phyloP scores from a whole-genome alignment of 306 rosid genomes.

The Cajanus cajan region DNA sequence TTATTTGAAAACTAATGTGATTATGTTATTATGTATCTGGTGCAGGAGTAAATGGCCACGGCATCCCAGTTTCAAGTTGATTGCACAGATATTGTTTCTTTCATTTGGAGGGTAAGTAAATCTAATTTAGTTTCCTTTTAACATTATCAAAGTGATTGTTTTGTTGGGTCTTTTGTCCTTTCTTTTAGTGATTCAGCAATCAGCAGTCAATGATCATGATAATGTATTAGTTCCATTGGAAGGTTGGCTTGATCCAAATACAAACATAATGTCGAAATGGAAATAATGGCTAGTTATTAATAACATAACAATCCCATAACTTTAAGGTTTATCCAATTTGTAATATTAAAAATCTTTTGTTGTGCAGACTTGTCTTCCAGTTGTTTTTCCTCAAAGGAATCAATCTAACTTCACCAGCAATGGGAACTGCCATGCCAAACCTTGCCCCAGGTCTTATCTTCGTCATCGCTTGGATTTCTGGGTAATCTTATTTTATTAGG shows the following conservation, averaged over 20 bases:
- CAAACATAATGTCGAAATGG: background rate
- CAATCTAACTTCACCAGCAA: conserved; percentile 71
- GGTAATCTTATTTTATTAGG: conserved; percentile 43
- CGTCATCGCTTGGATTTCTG: conserved; percentile 68
- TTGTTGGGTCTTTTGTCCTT: background rate
- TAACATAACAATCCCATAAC: background rate
- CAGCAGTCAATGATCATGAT: background rate
- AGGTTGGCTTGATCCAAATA: background rate
- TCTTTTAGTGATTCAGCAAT: background rate
- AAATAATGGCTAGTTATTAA: background rate
- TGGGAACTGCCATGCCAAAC: conserved; percentile 97
- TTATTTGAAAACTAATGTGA: background rate
- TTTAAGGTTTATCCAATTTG: background rate
- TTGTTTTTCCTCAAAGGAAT: conserved; percentile 66
- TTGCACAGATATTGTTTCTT: conserved; percentile 49
- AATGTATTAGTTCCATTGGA: background rate
- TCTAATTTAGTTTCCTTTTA: background rate
- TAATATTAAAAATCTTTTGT: background rate
- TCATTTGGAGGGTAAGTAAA: conserved; percentile 77
- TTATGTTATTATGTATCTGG: background rate
- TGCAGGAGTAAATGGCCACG: conserved; percentile 76
- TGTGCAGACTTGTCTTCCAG: conserved; percentile 69
- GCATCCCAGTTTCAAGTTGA: conserved; percentile 44
- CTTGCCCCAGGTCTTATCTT: conserved; percentile 87
- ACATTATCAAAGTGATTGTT: background rate